A percentile compares a stretch with the other conserved stretches of the same genome.
phyloP scores from a whole-genome alignment of 73 alveolate genomes.

The Paramecium octaurelia region DNA sequence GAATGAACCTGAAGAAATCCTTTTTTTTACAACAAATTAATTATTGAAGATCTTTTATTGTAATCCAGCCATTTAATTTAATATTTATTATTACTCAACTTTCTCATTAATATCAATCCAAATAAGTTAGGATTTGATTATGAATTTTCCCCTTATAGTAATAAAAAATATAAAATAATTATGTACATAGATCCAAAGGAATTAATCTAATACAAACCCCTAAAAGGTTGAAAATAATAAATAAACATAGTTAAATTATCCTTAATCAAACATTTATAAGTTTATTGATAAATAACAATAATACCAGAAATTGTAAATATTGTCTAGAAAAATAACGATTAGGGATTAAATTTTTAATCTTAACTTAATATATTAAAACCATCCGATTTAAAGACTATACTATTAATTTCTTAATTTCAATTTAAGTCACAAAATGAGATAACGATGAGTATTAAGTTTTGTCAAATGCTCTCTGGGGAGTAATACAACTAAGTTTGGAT shows the following conservation, averaged over 20 bases:
- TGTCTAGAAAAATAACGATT: neutral
- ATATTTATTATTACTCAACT: neutral
- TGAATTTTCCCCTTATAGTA: neutral
- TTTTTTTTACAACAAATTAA: constrained; percentile 3
- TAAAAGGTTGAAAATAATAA: neutral
- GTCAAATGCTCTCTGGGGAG: no score
- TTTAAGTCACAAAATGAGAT: no score
- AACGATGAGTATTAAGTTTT: no score
- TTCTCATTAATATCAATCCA: neutral
- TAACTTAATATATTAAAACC: no score
- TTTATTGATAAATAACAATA: neutral
- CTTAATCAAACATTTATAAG: neutral
- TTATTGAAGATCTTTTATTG: neutral
- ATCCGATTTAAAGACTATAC: no score
- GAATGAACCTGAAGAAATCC: constrained; percentile 10
- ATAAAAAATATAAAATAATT: no score
- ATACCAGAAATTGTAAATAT: neutral
- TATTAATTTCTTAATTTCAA: no score
- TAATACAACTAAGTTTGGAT: no score
- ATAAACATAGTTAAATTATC: neutral
- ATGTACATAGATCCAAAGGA: neutral
- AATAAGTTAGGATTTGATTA: neutral
- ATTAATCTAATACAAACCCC: neutral
- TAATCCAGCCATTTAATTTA: neutral
- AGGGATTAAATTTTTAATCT: no score